Conservation (phyloP, 805 yeast genomes). For the Wickerhamomyces silvicola region DNA sequence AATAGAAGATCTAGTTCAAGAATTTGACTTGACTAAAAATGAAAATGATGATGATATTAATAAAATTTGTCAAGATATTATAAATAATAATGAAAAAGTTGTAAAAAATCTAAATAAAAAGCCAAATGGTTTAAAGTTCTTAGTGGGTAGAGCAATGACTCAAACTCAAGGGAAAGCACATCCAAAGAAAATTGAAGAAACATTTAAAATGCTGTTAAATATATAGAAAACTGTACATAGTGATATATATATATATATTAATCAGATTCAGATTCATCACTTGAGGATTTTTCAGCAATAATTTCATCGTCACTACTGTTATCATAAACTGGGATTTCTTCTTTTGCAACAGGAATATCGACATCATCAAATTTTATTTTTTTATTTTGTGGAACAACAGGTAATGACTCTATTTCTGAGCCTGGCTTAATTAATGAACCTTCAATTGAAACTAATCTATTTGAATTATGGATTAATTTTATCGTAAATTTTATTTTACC, state of each 20-base stretch:
- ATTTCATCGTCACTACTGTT: conserved; percentile 17
- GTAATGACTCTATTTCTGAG: conserved; percentile 45
- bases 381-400: conserved; percentile 38
- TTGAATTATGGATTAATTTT: conserved; percentile 65
- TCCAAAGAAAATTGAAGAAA: conserved; percentile 28
- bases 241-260: conserved; percentile 2
- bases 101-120: conserved; percentile 52
- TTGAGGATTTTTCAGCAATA: conserved; percentile 21
- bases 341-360: conserved; percentile 20
- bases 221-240: conserved; percentile 2
- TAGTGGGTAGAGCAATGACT: conserved; percentile 84
- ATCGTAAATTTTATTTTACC: conserved; percentile 78
- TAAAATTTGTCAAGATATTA: conserved; percentile 29
- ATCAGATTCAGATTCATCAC: conserved; percentile 22
- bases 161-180: conserved; percentile 55
- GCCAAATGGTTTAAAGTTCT: conserved; percentile 58
- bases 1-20: conserved; percentile 43
- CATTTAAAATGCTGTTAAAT: conserved; percentile 23
- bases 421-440: conserved; percentile 57
- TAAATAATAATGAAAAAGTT: conserved; percentile 39
- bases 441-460: conserved; percentile 77
- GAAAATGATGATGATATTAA: conserved; percentile 26
- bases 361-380: conserved; percentile 47
- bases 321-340: conserved; percentile 14
- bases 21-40: conserved; percentile 41